Base-by-base conservation (phyloP, 805 yeast species). In the Scheffersomyces coipomensis region DNA sequence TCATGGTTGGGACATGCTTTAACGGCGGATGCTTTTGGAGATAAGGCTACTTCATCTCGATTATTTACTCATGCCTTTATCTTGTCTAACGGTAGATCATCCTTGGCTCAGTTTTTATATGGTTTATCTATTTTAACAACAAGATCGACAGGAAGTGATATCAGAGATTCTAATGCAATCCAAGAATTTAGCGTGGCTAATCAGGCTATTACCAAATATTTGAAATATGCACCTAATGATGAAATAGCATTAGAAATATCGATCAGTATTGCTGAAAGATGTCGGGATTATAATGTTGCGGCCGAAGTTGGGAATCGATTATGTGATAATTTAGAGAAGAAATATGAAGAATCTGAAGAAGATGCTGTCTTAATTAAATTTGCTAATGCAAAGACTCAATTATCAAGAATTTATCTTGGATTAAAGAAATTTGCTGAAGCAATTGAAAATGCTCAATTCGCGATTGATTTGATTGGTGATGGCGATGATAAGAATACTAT, bases 1-100 rank as follows among this genome's bases (percentile, higher is more conserved):
- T 78, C 97, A 0, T 93, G 98, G 98, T 57, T 86, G 23, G 97
- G 96, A 1, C 81, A 83, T 52, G 97, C 97, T 0, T 55, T 91
- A 25, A 58, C 81, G 1, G 69, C 78, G 1, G 64, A 73, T 5
- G 76, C 71, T 0, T 48, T 55, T 10, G 87, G 85, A 2, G 73
- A 82, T 34, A 29, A 30, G 0, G 60, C 56, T 1, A 69, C 66
- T n/a, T 81, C 95, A 0, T 55, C 72, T 4, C 68, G 73, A 11
- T 58, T 86, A 35, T 82, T 82, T 51, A 83, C 86, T 1, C 97
- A 93, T 60, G 86, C 96, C 0, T 85, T 76, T 49, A 74, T 81
- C 10, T 64, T 91, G 35, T 80, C 97, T 1, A 83, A 83, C 53
- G 96, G 96, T 1, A 68, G 74, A 31, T 78, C 83, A 31, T 79